Conservation (phyloP, 2,329 filamentous ascomycete genomes). For the Aspergillus thermomutatus region DNA sequence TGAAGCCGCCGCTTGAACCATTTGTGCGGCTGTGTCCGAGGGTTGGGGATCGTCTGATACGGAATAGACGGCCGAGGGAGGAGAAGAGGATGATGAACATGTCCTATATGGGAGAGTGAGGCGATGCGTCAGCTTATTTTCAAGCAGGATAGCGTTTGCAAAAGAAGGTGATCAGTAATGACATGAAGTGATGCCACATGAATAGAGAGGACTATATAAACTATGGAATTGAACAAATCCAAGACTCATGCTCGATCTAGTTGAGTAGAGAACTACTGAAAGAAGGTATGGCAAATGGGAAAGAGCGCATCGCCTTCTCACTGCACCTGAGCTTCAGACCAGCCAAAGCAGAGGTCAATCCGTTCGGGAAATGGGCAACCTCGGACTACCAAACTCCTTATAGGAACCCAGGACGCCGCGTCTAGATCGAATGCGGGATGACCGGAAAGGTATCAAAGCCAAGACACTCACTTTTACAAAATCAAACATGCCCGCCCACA, state of each 20-base stretch:
- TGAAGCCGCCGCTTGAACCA: constrained; percentile 27
- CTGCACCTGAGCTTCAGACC: constrained; percentile 17
- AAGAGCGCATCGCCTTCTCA: constrained; percentile 1
- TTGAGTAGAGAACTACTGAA: background rate
- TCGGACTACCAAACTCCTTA: constrained; percentile 19
- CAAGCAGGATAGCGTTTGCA: background rate
- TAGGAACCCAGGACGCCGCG: constrained; percentile 18
- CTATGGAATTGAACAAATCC: constrained; percentile 1
- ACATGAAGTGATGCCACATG: background rate
- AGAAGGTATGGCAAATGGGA: constrained; percentile 6
- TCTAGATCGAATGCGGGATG: constrained; percentile 26
- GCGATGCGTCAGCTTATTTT: background rate
- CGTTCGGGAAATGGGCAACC: constrained; percentile 31
- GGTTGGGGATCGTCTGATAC: constrained; percentile 30
- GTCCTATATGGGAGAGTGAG: constrained; percentile 34
- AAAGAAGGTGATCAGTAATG: background rate
- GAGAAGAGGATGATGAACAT: constrained; percentile 47
- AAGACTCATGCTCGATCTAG: constrained; percentile 6
- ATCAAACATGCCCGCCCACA: constrained; percentile 84
- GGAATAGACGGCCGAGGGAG: constrained; percentile 40
- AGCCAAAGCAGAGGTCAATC: constrained; percentile 32
- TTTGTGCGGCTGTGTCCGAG: constrained; percentile 34
- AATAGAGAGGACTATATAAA: constrained; percentile 3
- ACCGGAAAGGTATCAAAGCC: constrained; percentile 36
- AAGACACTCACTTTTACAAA: constrained; percentile 71